Base-by-base conservation (phyloP, 208 protist species). In the Ichthyophonus hoferi region DNA sequence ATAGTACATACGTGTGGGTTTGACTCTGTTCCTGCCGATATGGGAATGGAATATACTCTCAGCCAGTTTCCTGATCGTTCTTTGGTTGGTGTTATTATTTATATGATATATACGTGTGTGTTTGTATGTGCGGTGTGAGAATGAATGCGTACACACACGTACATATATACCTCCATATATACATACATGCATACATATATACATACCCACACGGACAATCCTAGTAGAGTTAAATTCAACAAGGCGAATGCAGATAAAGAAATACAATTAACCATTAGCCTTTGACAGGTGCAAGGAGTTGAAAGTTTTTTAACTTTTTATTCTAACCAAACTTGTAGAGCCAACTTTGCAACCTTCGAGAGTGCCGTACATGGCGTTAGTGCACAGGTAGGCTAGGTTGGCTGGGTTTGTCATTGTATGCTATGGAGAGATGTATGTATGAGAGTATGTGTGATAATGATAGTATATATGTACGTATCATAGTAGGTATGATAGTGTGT, bases 21-120 rank as follows among this genome's bases (percentile, higher is more conserved):
- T 76, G 89, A 90, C 39, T 90, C 89, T 40, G 86, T 90, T 35
- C 82, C 89, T 3, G 81, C 83, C 34, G 89, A 90, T 78, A 37
- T 88, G 0, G 88, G 87, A 24, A 40, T 84, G 79, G 37, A n/a
- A 38, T 43, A 17, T 43, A 12, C 39, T 33, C 12, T 38, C 14
- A 33, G 12, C 37, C 39, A 84, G 35, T 42, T 38, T 81, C 31
- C 50, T n/a, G 50, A 67, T 67, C 7, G 50, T 7, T n/a, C 14
- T 24, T 67, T 67, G 50, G 50, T 67, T 7, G 50, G 50, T 67
- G 50, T 67, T 7, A 7, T 67, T 67, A n/a, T 67, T 67, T 67
- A n/a, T 67, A 14, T 81, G 37, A 37, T 86, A 38, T 50, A n/a
- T 83, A 24, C 39, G 79, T 83, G 7, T 83, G 79, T 24, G 79